These are phyloP conservation scores for Glebionis coronaria DNA, from an alignment of 129 eudicot genomes.

Conservation along the genomic window DNA sequence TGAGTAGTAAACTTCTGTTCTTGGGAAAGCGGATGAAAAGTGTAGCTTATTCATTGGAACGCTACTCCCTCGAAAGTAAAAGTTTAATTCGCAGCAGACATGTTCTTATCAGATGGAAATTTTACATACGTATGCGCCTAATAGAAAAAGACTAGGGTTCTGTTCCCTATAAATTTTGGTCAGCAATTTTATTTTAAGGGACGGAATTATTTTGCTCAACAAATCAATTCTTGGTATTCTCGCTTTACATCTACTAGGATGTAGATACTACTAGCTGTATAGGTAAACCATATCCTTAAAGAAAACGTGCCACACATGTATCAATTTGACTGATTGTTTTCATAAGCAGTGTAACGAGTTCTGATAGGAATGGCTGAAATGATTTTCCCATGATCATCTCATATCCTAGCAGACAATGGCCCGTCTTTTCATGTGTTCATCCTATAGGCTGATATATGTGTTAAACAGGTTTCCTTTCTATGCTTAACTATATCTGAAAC, in stretches of 20 bases:
- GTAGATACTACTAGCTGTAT: not conserved
- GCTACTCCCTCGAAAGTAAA: not conserved
- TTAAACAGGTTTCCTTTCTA: not conserved
- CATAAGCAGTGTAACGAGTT: too few relatives aligned
- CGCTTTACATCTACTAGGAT: too few relatives aligned
- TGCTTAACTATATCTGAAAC: not conserved
- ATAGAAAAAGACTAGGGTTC: not conserved
- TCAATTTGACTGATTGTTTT: not conserved
- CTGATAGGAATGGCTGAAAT: not conserved
- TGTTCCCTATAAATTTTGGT: not conserved
- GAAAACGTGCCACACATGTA: not conserved
- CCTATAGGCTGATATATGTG: not conserved
- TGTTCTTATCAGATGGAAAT: too few relatives aligned
- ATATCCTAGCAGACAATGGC: not conserved
- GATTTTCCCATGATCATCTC: not conserved
- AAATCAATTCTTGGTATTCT: too few relatives aligned
- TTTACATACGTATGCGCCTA: not conserved
- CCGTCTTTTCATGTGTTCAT: not conserved
- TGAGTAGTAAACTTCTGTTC: not conserved
- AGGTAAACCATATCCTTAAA: not conserved
- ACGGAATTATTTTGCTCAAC: too few relatives aligned
- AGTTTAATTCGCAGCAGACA: too few relatives aligned
- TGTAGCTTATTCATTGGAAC: not conserved
- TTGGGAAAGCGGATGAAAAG: not conserved
- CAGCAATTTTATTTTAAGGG: too few relatives aligned